Evolutionary conservation across 176 grass and related monocot species (phyloP).

Genomic region (Oryza meridionalis): DNA sequence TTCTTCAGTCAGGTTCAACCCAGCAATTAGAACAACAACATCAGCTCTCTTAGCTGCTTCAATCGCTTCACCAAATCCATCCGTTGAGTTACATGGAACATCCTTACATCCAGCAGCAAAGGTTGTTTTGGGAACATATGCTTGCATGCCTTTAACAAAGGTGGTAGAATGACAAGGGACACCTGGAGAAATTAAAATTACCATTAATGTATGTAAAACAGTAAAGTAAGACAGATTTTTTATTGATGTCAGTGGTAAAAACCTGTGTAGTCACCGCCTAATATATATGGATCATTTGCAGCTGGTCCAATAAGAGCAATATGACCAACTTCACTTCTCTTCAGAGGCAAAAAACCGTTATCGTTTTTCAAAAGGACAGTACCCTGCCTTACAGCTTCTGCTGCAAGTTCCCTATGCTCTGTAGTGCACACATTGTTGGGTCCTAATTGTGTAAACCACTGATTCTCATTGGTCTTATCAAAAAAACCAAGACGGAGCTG

Average conservation of each 20-base stretch:
- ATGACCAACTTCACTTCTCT: conserved; percentile 51
- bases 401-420: conserved; percentile 79
- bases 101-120: conserved; percentile 66
- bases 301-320: conserved; percentile 76
- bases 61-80: conserved; percentile 64
- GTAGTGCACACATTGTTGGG: conserved; percentile 62
- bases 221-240: conserved; percentile 8
- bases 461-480: conserved; percentile 44
- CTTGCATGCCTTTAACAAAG: conserved; percentile 67
- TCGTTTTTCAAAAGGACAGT: conserved; percentile 88
- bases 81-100: conserved; percentile 54
- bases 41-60: conserved; percentile 61
- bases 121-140: conserved; percentile 57
- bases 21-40: conserved; percentile 67
- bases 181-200: conserved; percentile 53
- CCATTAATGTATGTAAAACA: conserved; percentile 9
- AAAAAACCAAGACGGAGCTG: conserved; percentile 82
- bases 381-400: conserved; percentile 81
- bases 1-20: conserved; percentile 87
- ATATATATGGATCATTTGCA: conserved; percentile 59
- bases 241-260: conserved; percentile 11
- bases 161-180: conserved; percentile 64
- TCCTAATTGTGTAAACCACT: conserved; percentile 60
- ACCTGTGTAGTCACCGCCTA: conserved; percentile 91
- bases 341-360: conserved; percentile 70